Conservation (phyloP, 2,329 filamentous ascomycete genomes). For the Zasmidium angulare region DNA sequence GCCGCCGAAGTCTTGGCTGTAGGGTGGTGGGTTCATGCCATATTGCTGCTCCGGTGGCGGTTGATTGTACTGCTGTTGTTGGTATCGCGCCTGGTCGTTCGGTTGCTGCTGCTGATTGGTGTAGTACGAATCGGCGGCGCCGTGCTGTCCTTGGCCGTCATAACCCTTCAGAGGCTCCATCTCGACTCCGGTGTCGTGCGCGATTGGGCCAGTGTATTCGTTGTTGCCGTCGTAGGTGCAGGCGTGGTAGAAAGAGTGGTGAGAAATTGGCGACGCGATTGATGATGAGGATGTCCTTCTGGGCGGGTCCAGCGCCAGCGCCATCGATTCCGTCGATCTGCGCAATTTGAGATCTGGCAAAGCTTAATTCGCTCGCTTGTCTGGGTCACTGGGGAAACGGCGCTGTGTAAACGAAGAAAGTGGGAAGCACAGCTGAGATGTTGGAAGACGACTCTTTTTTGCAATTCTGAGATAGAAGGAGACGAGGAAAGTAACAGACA, state of each 20-base stretch:
- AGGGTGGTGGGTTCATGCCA: slow-evolving; percentile 37
- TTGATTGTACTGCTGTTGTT: slow-evolving; percentile 17
- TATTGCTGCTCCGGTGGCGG: slow-evolving; percentile 13
- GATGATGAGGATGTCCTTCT: too few relatives aligned
- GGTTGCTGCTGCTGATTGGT: slow-evolving; percentile 15
- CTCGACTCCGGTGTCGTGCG: slow-evolving; percentile 3
- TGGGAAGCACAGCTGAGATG: not conserved
- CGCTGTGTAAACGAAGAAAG: not conserved
- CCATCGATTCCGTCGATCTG: not conserved
- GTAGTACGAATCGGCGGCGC: slow-evolving; percentile 22
- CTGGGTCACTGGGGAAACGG: not conserved
- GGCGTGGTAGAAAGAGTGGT: not conserved
- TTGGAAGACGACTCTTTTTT: not conserved
- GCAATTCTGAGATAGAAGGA: not conserved
- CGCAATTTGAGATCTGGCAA: not conserved
- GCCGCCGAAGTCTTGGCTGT: slow-evolving; percentile 38
- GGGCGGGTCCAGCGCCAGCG: not conserved
- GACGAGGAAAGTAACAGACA: not conserved
- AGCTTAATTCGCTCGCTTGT: not conserved
- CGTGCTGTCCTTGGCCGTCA: not conserved
- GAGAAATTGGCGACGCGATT: not conserved
- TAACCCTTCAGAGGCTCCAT: slow-evolving; percentile 7
- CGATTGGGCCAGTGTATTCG: slow-evolving; percentile 3
- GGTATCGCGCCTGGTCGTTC: slow-evolving; percentile 15
- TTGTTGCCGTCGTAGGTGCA: not conserved